Percentiles rank a stretch among this genome's conserved stretches.
These are phyloP conservation scores for Ceratocystis cacaofunesta DNA, from an alignment of 2,329 filamentous ascomycete genomes.

Conservation along the genomic window DNA sequence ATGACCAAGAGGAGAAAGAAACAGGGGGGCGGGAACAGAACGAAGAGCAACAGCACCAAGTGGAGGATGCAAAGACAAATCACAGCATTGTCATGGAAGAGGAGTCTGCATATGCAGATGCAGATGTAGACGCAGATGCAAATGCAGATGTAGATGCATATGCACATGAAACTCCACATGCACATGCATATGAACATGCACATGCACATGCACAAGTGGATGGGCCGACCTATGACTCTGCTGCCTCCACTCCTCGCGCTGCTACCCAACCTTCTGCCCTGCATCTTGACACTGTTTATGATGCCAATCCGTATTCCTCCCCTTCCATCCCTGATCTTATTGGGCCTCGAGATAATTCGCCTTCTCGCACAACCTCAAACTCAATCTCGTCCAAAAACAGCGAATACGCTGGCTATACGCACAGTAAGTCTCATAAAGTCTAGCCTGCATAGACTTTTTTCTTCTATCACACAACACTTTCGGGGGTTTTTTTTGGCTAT, in stretches of 20 bases:
- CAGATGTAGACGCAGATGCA: background rate
- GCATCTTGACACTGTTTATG: slow-evolving; percentile 1
- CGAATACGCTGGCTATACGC: background rate
- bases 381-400: background rate
- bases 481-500: background rate
- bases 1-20: background rate
- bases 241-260: background rate
- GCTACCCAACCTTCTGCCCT: background rate
- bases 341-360: background rate
- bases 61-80: background rate
- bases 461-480: background rate
- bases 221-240: background rate
- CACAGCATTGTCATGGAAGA: background rate
- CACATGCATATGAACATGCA: background rate
- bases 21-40: background rate
- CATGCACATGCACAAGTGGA: background rate
- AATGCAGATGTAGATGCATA: background rate
- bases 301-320: background rate
- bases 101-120: background rate
- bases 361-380: background rate
- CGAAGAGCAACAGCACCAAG: background rate
- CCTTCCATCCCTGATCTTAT: background rate
- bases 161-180: background rate
- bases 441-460: background rate
- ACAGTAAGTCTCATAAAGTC: background rate